phyloP scores from a whole-genome alignment of 1,284 basidiomycete genomes.

The Macrocystidia cucumis region DNA sequence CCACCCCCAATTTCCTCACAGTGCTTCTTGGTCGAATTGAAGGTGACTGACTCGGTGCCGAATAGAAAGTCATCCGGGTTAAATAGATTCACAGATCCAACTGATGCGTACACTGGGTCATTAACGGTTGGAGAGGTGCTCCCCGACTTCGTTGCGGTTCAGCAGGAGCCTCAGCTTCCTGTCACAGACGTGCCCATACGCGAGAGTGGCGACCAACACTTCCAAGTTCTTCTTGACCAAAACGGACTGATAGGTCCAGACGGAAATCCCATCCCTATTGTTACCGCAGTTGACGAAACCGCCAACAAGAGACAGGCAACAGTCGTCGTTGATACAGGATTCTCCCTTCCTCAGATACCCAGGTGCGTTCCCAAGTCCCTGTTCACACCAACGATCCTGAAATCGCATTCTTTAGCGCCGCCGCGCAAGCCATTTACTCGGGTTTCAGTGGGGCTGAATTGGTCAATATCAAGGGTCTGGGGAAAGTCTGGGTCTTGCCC shows the following conservation, averaged over 20 bases:
- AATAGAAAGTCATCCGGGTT: too few relatives aligned
- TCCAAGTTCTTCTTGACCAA: conserved; percentile 65
- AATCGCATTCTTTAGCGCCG: conserved; percentile 50
- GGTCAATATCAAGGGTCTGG: conserved; percentile 39
- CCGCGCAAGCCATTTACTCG: conserved; percentile 76
- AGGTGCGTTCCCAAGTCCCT: not conserved
- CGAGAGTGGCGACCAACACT: conserved; percentile 55
- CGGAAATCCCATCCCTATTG: conserved; percentile 47
- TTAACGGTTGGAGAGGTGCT: conserved; percentile 54
- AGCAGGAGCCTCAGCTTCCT: conserved; percentile 5
- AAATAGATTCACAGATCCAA: too few relatives aligned
- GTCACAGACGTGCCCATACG: conserved; percentile 7
- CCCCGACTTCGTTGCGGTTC: conserved; percentile 43
- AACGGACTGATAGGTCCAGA: conserved; percentile 35
- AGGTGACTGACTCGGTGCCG: too few relatives aligned
- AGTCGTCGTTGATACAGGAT: conserved; percentile 72
- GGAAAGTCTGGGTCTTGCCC: conserved; percentile 68
- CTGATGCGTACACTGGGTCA: conserved; percentile 41
- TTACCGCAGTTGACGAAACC: conserved; percentile 70
- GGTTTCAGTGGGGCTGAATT: conserved; percentile 69
- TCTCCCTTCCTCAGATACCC: conserved; percentile 30
- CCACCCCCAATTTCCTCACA: conserved; percentile 57
- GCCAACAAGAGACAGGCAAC: conserved; percentile 47
- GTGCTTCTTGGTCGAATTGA: conserved; percentile 56
- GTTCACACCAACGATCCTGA: not conserved